Evolutionary conservation across 78 protist species (phyloP).

Genomic region (Speleostelium caveatum): DNA sequence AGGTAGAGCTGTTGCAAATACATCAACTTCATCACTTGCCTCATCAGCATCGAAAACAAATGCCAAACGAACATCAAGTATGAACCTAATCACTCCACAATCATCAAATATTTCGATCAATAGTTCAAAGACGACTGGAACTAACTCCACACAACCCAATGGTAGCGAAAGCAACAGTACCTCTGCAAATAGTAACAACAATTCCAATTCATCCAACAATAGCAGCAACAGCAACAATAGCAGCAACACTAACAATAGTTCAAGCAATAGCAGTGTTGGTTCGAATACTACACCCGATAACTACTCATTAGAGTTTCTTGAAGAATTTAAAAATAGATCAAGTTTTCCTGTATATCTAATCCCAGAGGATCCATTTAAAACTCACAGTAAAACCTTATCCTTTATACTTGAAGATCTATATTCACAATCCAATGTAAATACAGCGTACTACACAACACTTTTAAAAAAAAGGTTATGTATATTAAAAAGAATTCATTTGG

Average conservation of each 20-base stretch:
- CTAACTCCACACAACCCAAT: neutral
- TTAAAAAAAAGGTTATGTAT: constrained; percentile 63
- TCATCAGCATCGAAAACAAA: constrained; percentile 7
- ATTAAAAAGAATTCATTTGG: constrained; percentile 71
- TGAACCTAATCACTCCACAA: neutral
- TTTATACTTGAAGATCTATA: constrained; percentile 57
- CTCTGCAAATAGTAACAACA: neutral
- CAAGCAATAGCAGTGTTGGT: neutral
- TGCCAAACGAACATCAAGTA: too few relatives aligned
- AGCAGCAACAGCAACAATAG: neutral
- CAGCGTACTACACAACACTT: constrained; percentile 68
- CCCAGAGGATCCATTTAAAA: constrained; percentile 65
- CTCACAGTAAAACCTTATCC: constrained; percentile 49
- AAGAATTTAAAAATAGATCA: constrained; percentile 63
- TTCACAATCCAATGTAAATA: constrained; percentile 72
- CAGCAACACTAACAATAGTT: neutral
- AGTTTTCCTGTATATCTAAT: constrained; percentile 67
- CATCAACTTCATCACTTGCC: neutral
- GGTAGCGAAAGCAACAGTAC: neutral
- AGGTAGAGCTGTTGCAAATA: too few relatives aligned
- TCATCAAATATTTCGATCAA: neutral
- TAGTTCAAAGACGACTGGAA: neutral
- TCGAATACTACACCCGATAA: neutral
- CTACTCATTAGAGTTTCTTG: constrained; percentile 4
- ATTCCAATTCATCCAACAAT: neutral